Evolutionary conservation across 73 alveolate species (phyloP).

Genomic region (Paramecium biaurelia): DNA sequence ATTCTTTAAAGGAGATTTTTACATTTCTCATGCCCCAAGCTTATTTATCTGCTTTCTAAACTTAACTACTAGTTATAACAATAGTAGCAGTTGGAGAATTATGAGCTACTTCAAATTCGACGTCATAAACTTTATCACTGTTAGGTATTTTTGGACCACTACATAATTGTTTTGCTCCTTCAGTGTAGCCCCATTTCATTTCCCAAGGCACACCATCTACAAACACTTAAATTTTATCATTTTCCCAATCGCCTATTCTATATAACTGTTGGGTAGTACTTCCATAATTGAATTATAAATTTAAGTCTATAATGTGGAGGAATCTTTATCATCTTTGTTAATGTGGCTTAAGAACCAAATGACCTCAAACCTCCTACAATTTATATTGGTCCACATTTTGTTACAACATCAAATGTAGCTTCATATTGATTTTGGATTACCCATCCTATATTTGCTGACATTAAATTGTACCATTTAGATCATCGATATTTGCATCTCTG

Average conservation of each 20-base stretch:
- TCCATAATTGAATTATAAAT: constrained; percentile 34
- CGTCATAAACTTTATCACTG: constrained; percentile 53
- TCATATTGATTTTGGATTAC: constrained; percentile 2
- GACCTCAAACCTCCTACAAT: not conserved
- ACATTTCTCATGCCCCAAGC: constrained; percentile 40
- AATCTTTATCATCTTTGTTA: constrained; percentile 29
- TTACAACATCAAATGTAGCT: constrained; percentile 21
- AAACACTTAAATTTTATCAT: constrained; percentile 11
- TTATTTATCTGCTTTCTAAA: not conserved
- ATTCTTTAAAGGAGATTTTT: not conserved
- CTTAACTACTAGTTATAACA: not conserved
- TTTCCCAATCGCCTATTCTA: constrained; percentile 45
- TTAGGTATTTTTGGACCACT: not conserved
- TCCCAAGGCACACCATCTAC: constrained; percentile 50
- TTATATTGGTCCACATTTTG: constrained; percentile 10
- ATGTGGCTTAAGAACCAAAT: not conserved
- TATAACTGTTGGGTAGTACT: not conserved
- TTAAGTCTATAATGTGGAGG: constrained; percentile 54
- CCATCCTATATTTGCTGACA: constrained; percentile 15
- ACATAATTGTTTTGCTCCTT: constrained; percentile 5
- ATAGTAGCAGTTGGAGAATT: constrained; percentile 42
- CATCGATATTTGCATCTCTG: not conserved
- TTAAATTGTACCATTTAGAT: not conserved
- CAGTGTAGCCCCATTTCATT: constrained; percentile 43
- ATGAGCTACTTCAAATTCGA: constrained; percentile 39